Base-by-base conservation (phyloP, 83 land plant species). In the Larix sibirica region DNA sequence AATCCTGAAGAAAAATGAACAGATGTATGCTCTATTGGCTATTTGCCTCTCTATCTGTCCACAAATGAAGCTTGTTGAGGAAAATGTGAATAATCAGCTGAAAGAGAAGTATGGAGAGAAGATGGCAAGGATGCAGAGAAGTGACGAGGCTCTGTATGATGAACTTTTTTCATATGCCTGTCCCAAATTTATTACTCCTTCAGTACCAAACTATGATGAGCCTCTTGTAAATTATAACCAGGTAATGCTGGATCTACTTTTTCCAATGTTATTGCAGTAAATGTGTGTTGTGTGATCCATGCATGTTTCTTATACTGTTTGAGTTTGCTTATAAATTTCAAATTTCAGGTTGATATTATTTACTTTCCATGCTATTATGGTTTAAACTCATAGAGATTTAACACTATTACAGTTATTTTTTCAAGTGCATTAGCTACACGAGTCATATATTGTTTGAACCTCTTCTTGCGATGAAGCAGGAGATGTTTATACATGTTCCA, bases 161-260 rank as follows among this genome's bases (percentile, higher is more conserved):
- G 99, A 97, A 84, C 94, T 93, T 58, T 97, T 97, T 82, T 90
- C 96, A 2, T 97, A 94, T 88, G 98, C 98, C 0, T 97, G 99
- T 80, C 99, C 99, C 0, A 97, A 97, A 86, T 95, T 97, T 69
- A 97, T 97, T 81, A 93, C 96, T 31, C 99, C 99, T 5, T 87
- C 98, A 61, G 91, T 94, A 58, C 99, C 99, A 6, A 89, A 84
- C 70, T 93, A 89, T 79, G 95, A 94, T 61, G 99, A 97, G 77
- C 94, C 98, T 67, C 90, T 92, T 36, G 96, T 92, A 36, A 97
- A 97, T 70, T 97, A 95, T 77, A 97, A 95, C 81, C 98, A 95
- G 95, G 99, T 96, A 89, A 33, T 2, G 13, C 61, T 62, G 70
- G 20, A 17, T 54, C 24, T 83, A n/a, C 68, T 47, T 28, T 20